Percentiles rank a stretch among this genome's conserved stretches.
These are phyloP conservation scores for Lactarius trivialis DNA, from an alignment of 768 basidiomycete genomes.

Conservation along the genomic window DNA sequence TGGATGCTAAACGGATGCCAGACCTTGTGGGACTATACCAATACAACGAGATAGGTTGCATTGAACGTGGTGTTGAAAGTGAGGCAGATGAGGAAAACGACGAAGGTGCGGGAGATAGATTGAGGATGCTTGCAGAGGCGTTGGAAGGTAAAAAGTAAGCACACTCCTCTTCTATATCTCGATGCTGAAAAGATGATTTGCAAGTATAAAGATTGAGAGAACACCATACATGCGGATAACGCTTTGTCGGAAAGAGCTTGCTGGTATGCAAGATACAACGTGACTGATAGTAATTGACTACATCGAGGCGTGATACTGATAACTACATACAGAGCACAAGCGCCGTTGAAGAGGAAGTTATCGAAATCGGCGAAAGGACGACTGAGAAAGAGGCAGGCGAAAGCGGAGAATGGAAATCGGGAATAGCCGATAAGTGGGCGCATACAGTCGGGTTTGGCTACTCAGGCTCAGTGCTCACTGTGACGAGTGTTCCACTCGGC, in stretches of 20 bases:
- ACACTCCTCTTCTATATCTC: neutral
- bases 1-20: slow-evolving; percentile 32
- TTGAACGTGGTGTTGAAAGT: slow-evolving; percentile 39
- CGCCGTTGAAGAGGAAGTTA: slow-evolving; percentile 44
- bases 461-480: slow-evolving; percentile 2
- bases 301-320: neutral
- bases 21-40: slow-evolving; percentile 54
- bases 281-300: slow-evolving; percentile 29
- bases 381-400: slow-evolving; percentile 40
- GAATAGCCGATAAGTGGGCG: slow-evolving; percentile 9
- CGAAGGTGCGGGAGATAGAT: slow-evolving; percentile 29
- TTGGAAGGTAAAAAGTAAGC: slow-evolving; percentile 59
- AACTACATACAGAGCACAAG: slow-evolving; percentile 44
- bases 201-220: slow-evolving; percentile 29
- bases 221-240: slow-evolving; percentile 69
- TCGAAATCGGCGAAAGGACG: slow-evolving; percentile 53
- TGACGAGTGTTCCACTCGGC: slow-evolving; percentile 4
- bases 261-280: slow-evolving; percentile 41
- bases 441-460: neutral
- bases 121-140: slow-evolving; percentile 30
- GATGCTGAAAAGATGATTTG: neutral
- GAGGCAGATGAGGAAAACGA: slow-evolving; percentile 28
- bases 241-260: slow-evolving; percentile 42
- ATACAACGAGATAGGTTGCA: slow-evolving; percentile 62
- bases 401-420: slow-evolving; percentile 24